Base-by-base conservation (phyloP, 2,329 filamentous ascomycete species). In the Trichoderma afroharzianum region DNA sequence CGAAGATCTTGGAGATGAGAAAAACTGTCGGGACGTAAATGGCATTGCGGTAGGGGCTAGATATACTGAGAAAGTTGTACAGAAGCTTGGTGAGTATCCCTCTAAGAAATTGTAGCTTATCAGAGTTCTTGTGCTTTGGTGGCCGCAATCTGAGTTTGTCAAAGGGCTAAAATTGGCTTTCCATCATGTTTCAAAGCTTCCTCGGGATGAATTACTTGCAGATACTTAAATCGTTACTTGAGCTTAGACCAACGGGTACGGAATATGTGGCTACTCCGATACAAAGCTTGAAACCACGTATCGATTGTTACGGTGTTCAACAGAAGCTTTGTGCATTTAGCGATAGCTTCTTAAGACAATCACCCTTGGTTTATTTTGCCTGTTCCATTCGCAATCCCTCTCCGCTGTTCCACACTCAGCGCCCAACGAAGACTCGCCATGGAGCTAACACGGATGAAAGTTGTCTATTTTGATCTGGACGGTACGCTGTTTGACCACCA, bases 21-120 rank as follows among this genome's bases (percentile, higher is more conserved):
- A 72, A 11, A 75, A 78, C 14, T 76, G 80, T 43, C 50, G 76
- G 30, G 78, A 81, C 68, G 77, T 77, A 28, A 78, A 80, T 73
- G 79, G 78, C 0, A 74, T 80, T 9, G 24, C 76, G 3, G 73
- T 81, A 2, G 79, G 75, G 0, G 77, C 78, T 3, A 70, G 74
- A 6, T 80, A 77, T 69, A 77, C 79, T 21, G 77, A 80, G 70
- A 80, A 77, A 71, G 75, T 80, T 9, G n/a, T 53, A 4, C 18
- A 64, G 5, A 64, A 33, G 28, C 39, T 64, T 21, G 62, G 39
- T 3, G 39, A 64, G 6, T 64, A 53, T 64, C 39, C 14, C 11
- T 63, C 26, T 33, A 1, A 63, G 6, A 11, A 8, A 21, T 21
- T 21, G 39, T n/a, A 47, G 4, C 18, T 47, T 21, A 3, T 15